These are phyloP conservation scores for Cadophora sp. DNA, from an alignment of 2,329 filamentous ascomycete genomes.

Conservation along the genomic window DNA sequence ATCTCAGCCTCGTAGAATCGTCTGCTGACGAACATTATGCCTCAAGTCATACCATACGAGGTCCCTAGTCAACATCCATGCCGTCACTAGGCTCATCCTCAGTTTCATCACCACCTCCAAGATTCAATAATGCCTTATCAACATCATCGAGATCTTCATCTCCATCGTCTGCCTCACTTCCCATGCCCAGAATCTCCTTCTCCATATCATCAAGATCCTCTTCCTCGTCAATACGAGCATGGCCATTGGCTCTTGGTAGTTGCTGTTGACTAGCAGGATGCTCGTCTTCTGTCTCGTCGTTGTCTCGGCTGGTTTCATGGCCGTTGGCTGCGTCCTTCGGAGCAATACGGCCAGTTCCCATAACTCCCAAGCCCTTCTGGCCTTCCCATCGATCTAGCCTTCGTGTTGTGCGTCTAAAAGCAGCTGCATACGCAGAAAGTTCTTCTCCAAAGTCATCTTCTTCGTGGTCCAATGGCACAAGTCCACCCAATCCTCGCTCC, in stretches of 20 bases:
- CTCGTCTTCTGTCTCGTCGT: conserved; percentile 46
- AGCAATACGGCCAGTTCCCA: conserved; percentile 40
- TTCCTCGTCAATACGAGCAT: conserved; percentile 38
- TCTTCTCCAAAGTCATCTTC: conserved; percentile 81
- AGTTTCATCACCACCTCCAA: conserved; percentile 42
- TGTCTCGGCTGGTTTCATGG: conserved; percentile 32
- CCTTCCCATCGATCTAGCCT: conserved; percentile 74
- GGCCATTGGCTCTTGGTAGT: conserved; percentile 48
- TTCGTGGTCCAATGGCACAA: conserved; percentile 67
- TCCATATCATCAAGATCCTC: conserved; percentile 63
- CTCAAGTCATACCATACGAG: neutral
- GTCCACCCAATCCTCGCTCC: conserved; percentile 66
- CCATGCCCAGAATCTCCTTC: conserved; percentile 57
- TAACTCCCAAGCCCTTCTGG: conserved; percentile 42
- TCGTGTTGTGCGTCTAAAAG: conserved; percentile 67
- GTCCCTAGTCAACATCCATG: conserved; percentile 42
- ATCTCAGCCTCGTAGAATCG: neutral
- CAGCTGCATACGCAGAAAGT: conserved; percentile 67
- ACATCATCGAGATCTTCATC: conserved; percentile 55
- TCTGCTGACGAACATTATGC: neutral
- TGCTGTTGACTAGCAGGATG: conserved; percentile 43
- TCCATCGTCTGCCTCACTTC: conserved; percentile 51
- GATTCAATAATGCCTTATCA: conserved; percentile 47
- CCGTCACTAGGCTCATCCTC: conserved; percentile 44
- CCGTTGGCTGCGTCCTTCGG: conserved; percentile 34